Base-by-base conservation (phyloP, 352 stramenopile genomes). In the Phytopythium montanum region DNA sequence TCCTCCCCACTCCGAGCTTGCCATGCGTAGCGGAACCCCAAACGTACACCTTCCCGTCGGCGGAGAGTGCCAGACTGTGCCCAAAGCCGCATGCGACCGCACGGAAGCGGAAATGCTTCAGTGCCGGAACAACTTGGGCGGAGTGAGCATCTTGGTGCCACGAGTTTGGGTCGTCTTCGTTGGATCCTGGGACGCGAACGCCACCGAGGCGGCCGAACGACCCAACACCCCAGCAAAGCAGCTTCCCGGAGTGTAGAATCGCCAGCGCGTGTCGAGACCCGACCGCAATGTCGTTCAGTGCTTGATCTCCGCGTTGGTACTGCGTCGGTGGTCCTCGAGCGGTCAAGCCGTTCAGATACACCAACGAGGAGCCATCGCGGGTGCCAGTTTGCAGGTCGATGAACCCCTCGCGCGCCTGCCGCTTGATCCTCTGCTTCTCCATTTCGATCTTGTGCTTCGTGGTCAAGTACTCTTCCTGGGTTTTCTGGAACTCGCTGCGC, bases 21-120 rank as follows among this genome's bases (percentile, higher is more conserved):
- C 84, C 84, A 38, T 85, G 77, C 5, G 76, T 88, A 2, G 76
- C 76, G 19, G 84, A 91, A 0, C 84, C 84, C 84, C 84, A 94
- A 0, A 72, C 71, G 28, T 82, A 92, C n/a, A 94, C 73, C n/a
- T 81, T 67, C 21, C 84, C 81, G 19, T 83, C 68, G 2, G 60
- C 79, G 7, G 79, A 77, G 33, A 93, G 70, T 2, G 84, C 84
- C 13, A 93, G 29, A 42, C 76, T 93, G 61, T 93, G 84, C 14
- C 78, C 64, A 64, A 87, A 93, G 0, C 79, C 81, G 46, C 79
- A 90, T 5, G 76, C 72, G 13, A 90, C 73, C 1, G 67, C 48
- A 19, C 77, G 70, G 59, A 93, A 93, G 6, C 80, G 74, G 12
- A 85, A 42, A 9, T 68, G 31, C 12, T 69, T 51, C 2, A 90